Evolutionary conservation across 1,284 basidiomycete genomes (phyloP).

Genomic region (Xerocomus nothofagi): DNA sequence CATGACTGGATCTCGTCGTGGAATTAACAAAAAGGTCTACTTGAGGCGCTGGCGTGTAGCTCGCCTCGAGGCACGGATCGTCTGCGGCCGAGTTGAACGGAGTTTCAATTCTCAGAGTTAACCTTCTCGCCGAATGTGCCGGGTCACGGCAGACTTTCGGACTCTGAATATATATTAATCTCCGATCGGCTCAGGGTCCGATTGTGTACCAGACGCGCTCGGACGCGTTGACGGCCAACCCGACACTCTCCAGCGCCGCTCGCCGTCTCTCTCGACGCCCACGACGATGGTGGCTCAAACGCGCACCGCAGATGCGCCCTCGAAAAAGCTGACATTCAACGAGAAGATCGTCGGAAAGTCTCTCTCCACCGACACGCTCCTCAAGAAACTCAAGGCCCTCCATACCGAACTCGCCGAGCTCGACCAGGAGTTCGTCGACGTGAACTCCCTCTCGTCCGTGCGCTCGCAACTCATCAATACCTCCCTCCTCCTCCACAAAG

Average conservation of each 20-base stretch:
- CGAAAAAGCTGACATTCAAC: conserved; percentile 69
- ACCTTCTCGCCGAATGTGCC: too few relatives aligned
- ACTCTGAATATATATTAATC: not conserved
- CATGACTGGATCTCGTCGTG: conserved; percentile 15
- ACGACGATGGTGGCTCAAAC: conserved; percentile 69
- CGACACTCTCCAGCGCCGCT: conserved; percentile 1
- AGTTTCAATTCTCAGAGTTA: not conserved
- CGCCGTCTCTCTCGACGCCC: conserved; percentile 14
- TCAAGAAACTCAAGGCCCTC: conserved; percentile 82
- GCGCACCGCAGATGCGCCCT: conserved; percentile 51
- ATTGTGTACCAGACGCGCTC: conserved; percentile 5
- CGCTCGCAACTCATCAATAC: conserved; percentile 81
- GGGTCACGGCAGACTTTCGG: conserved; percentile 10
- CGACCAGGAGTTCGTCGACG: conserved; percentile 88
- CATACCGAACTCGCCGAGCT: conserved; percentile 80
- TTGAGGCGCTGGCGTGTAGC: not conserved
- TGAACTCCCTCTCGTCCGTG: conserved; percentile 64
- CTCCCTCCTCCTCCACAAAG: conserved; percentile 88
- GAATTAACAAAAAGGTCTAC: not conserved
- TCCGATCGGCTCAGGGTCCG: conserved; percentile 1
- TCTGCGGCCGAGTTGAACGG: too few relatives aligned
- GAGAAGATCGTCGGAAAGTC: conserved; percentile 78
- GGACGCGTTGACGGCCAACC: conserved; percentile 10
- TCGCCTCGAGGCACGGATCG: not conserved
- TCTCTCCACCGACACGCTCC: conserved; percentile 70